Percentiles rank a stretch among this genome's conserved stretches.
These are phyloP conservation scores for Orbilia brochopaga DNA, from an alignment of 2,329 filamentous ascomycete species.

Conservation along the genomic window DNA sequence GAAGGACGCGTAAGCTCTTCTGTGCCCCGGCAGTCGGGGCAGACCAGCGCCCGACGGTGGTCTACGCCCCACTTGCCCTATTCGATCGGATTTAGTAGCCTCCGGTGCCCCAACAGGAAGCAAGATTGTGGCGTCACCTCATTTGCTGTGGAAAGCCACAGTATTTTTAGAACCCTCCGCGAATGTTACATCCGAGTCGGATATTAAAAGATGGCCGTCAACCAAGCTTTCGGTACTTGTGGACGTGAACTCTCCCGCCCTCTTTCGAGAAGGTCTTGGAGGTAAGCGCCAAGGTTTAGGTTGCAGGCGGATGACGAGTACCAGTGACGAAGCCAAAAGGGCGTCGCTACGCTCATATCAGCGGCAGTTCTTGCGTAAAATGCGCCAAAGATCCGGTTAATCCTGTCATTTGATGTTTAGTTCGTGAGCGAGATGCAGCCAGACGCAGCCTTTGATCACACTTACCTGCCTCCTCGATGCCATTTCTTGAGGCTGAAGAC, in stretches of 20 bases:
- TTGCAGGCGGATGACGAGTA: slow-evolving; percentile 49
- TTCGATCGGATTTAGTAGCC: slow-evolving; percentile 36
- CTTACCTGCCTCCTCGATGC: background rate
- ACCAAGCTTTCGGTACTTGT: slow-evolving; percentile 13
- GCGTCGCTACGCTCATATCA: slow-evolving; percentile 18
- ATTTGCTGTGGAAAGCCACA: slow-evolving; percentile 33
- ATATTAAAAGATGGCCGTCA: slow-evolving; percentile 34
- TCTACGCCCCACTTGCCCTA: slow-evolving; percentile 45
- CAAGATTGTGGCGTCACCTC: slow-evolving; percentile 33
- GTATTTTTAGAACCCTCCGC: slow-evolving; percentile 43
- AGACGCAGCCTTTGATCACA: background rate
- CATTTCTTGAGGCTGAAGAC: background rate
- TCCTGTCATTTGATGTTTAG: slow-evolving; percentile 18
- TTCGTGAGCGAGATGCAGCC: slow-evolving; percentile 27
- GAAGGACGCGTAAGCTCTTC: slow-evolving; percentile 49
- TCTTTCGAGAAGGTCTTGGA: slow-evolving; percentile 49
- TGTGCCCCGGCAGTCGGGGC: slow-evolving; percentile 29
- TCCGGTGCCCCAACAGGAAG: slow-evolving; percentile 28
- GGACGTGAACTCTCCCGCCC: slow-evolving; percentile 4
- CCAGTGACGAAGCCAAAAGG: slow-evolving; percentile 48
- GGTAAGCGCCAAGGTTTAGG: slow-evolving; percentile 48
- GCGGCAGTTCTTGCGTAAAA: slow-evolving; percentile 36
- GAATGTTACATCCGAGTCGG: slow-evolving; percentile 44
- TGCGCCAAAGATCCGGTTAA: slow-evolving; percentile 16
- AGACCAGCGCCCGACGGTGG: slow-evolving; percentile 38